phyloP scores from a whole-genome alignment of 192 early-diverging fungal species.

The Linnemannia zychae region DNA sequence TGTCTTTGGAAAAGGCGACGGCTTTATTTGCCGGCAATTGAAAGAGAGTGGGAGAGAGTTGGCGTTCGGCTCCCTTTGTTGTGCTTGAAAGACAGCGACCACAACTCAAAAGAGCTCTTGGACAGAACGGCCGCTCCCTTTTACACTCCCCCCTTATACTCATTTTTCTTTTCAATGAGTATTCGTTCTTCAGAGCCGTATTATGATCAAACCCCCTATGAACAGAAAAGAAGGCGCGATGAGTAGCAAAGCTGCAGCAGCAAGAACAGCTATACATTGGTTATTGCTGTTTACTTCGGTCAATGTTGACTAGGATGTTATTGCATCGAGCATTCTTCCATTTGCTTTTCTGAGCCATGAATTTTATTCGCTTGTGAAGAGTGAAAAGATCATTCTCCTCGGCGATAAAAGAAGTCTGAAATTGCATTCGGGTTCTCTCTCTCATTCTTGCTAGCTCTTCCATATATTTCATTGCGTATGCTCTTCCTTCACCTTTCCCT shows the following conservation, averaged over 20 bases:
- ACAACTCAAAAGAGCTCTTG: background rate
- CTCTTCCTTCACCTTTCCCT: background rate
- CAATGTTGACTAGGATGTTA: background rate
- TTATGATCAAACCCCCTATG: background rate
- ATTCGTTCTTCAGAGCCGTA: constrained; percentile 1
- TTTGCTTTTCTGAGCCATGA: background rate
- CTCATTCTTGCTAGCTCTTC: background rate
- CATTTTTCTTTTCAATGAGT: background rate
- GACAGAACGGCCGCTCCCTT: background rate
- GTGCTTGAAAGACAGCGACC: background rate
- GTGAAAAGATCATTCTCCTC: no score
- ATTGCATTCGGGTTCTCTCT: background rate
- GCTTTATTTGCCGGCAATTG: background rate
- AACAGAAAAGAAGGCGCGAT: background rate
- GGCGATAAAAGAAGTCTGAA: no score
- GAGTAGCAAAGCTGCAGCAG: background rate
- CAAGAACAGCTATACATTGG: background rate
- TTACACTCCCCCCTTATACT: constrained; percentile 1
- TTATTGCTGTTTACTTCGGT: background rate
- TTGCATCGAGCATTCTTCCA: background rate
- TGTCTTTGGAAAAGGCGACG: background rate
- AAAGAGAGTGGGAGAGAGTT: background rate
- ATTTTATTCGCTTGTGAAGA: no score
- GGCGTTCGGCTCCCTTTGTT: background rate
- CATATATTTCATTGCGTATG: no score